Percentiles rank a stretch among this genome's conserved stretches.
phyloP scores from a whole-genome alignment of 2,329 filamentous ascomycete species.

The Paracamarosporium sp. region DNA sequence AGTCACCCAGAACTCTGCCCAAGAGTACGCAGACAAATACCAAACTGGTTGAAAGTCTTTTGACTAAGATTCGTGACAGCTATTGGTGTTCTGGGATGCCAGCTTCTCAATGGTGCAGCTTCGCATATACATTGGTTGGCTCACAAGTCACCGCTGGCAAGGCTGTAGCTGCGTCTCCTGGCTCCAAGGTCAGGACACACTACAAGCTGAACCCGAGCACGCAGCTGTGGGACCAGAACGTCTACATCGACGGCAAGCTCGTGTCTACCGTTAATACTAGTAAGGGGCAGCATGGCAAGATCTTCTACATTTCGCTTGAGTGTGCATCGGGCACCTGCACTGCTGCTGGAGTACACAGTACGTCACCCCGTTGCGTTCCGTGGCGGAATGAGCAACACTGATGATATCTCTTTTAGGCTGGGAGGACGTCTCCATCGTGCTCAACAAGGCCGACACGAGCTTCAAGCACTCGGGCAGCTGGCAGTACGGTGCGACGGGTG shows the following conservation, averaged over 20 bases:
- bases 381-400: neutral
- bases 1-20: constrained; percentile 26
- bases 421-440: constrained; percentile 22
- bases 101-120: constrained; percentile 27
- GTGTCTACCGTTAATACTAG: constrained; percentile 29
- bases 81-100: constrained; percentile 15
- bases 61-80: constrained; percentile 15
- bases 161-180: constrained; percentile 20
- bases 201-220: constrained; percentile 28
- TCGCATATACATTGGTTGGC: constrained; percentile 25
- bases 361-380: constrained; percentile 4
- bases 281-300: constrained; percentile 26
- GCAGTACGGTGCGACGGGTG: constrained; percentile 21
- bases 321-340: constrained; percentile 24
- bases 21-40: constrained; percentile 12
- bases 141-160: constrained; percentile 14
- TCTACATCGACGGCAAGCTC: constrained; percentile 28
- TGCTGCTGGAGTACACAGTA: constrained; percentile 29
- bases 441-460: constrained; percentile 20
- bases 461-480: constrained; percentile 21
- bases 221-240: constrained; percentile 30
- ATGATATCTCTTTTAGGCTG: constrained; percentile 15
- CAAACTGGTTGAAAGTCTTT: neutral
- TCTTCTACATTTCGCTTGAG: constrained; percentile 32
- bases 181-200: constrained; percentile 25